Conservation (phyloP, 2,329 filamentous ascomycete genomes). For the Malbranchea zuffiana region DNA sequence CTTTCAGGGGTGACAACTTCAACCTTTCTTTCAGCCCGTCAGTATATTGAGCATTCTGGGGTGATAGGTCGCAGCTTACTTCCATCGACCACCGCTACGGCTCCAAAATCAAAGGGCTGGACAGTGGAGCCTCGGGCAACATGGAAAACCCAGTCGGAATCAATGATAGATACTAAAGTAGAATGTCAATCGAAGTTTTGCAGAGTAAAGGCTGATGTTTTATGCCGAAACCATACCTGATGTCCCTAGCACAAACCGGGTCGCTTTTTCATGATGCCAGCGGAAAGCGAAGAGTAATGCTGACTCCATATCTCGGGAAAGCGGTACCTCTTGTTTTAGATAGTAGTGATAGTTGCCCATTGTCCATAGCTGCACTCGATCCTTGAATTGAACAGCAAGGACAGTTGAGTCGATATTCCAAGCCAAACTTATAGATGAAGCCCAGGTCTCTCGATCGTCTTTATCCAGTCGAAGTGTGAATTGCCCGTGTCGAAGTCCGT, state of each 20-base stretch:
- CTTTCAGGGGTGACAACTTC: slow-evolving; percentile 74
- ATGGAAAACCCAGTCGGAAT: slow-evolving; percentile 57
- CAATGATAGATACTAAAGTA: slow-evolving; percentile 40
- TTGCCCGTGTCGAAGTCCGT: slow-evolving; percentile 91
- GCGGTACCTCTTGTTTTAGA: slow-evolving; percentile 74
- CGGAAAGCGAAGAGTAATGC: slow-evolving; percentile 24
- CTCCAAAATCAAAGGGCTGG: slow-evolving; percentile 64
- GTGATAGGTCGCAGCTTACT: slow-evolving; percentile 29
- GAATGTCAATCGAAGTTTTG: slow-evolving; percentile 1
- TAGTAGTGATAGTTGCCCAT: slow-evolving; percentile 98
- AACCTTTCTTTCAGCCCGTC: slow-evolving; percentile 41
- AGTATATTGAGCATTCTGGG: slow-evolving; percentile 9
- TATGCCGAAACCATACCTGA: slow-evolving; percentile 37
- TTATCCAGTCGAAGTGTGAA: slow-evolving; percentile 65
- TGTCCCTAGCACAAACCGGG: slow-evolving; percentile 52
- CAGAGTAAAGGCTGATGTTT: slow-evolving; percentile 10
- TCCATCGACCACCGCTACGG: slow-evolving; percentile 77
- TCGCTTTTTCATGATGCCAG: slow-evolving; percentile 81
- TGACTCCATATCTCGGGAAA: slow-evolving; percentile 21
- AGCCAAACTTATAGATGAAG: slow-evolving; percentile 52
- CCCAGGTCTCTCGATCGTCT: slow-evolving; percentile 46
- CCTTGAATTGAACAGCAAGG: slow-evolving; percentile 63
- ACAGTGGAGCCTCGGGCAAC: slow-evolving; percentile 57
- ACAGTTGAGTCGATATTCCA: slow-evolving; percentile 95
- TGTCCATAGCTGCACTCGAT: slow-evolving; percentile 85